Percentiles rank a stretch among this genome's conserved stretches.
These are phyloP conservation scores for Mycena chlorophos DNA, from an alignment of 768 basidiomycete genomes.

Conservation along the genomic window DNA sequence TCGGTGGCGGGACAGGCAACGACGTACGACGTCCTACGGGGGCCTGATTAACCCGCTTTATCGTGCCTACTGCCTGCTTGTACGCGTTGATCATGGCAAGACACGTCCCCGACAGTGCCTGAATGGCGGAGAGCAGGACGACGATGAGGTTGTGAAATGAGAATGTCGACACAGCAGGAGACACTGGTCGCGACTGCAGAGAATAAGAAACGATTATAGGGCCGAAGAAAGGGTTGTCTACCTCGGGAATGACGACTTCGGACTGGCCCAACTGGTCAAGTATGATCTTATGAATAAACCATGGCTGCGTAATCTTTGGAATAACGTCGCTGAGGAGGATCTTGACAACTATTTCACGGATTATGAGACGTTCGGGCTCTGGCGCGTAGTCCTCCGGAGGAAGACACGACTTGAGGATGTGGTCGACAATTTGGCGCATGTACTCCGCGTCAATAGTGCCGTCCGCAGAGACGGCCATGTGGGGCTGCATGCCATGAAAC, in stretches of 20 bases:
- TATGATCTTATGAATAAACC: slow-evolving; percentile 80
- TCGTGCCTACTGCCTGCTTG: slow-evolving; percentile 61
- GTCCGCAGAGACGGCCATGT: slow-evolving; percentile 72
- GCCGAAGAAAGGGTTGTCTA: no score
- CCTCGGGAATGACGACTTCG: slow-evolving; percentile 32
- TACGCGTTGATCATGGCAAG: slow-evolving; percentile 69
- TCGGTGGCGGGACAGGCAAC: slow-evolving; percentile 9
- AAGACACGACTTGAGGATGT: slow-evolving; percentile 69
- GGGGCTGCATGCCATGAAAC: slow-evolving; percentile 82
- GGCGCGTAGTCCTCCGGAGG: slow-evolving; percentile 78
- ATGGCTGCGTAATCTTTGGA: slow-evolving; percentile 77
- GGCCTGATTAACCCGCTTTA: slow-evolving; percentile 62
- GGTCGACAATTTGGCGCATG: slow-evolving; percentile 76
- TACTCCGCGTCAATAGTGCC: slow-evolving; percentile 74
- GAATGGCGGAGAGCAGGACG: slow-evolving; percentile 71
- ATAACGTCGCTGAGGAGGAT: slow-evolving; percentile 68
- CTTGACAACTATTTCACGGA: slow-evolving; percentile 82
- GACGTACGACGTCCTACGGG: slow-evolving; percentile 7
- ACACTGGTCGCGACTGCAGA: slow-evolving; percentile 28
- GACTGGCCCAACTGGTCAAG: slow-evolving; percentile 63
- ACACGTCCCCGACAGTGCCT: slow-evolving; percentile 66
- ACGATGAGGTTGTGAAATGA: slow-evolving; percentile 56
- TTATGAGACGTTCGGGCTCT: slow-evolving; percentile 76
- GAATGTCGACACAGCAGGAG: slow-evolving; percentile 29
- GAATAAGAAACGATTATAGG: slow-evolving; percentile 6